A percentile compares a stretch with the other conserved stretches of the same genome.
phyloP scores from a whole-genome alignment of 768 basidiomycete species.

The Kwoniella europaea region DNA sequence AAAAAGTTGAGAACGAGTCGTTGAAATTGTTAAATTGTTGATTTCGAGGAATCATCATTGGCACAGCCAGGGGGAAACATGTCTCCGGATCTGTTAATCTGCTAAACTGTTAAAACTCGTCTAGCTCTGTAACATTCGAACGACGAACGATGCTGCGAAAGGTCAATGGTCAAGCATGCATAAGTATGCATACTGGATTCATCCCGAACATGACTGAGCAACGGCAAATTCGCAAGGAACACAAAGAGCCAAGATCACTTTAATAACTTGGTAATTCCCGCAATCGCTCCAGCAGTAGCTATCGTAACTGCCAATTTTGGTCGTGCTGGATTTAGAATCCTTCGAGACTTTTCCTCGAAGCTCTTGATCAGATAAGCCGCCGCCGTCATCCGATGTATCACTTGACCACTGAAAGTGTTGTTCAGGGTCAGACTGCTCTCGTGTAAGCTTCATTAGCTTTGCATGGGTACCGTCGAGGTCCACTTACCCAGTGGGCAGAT shows the following conservation, averaged over 20 bases:
- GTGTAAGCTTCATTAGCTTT: too few relatives aligned
- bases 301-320: background rate
- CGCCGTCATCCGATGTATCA: background rate
- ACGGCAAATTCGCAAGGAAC: background rate
- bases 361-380: background rate
- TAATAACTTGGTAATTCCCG: background rate
- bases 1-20: background rate
- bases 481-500: too few relatives aligned
- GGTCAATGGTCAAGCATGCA: too few relatives aligned
- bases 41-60: too few relatives aligned
- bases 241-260: background rate
- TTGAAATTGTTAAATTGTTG: background rate
- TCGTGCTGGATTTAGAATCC: background rate
- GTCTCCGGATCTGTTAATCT: background rate
- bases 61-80: background rate
- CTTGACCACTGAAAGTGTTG: too few relatives aligned
- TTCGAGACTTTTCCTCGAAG: background rate
- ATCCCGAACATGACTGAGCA: too few relatives aligned
- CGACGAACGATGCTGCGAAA: too few relatives aligned
- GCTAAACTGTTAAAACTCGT: background rate
- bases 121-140: too few relatives aligned
- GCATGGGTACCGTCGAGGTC: too few relatives aligned
- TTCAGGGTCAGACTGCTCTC: too few relatives aligned
- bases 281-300: background rate
- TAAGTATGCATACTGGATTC: too few relatives aligned